These are phyloP conservation scores for Dryas alaskensis DNA, from an alignment of 306 rosid genomes.

Conservation along the genomic window DNA sequence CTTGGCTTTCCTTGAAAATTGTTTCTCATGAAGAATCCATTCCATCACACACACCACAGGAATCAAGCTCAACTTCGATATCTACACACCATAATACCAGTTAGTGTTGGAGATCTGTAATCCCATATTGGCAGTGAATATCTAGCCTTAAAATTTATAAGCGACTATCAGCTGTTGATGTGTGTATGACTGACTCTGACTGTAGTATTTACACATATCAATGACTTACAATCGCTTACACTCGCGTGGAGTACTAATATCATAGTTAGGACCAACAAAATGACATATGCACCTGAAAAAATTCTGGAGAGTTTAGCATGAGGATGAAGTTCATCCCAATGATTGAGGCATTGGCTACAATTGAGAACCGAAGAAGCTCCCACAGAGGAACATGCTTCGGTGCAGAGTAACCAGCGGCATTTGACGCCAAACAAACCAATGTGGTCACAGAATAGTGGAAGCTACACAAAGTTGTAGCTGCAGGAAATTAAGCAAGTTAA, in stretches of 20 bases:
- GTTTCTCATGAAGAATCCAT: conserved; percentile 45
- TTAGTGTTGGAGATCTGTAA: no score
- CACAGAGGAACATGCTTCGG: conserved; percentile 29
- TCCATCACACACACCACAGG: conserved; percentile 45
- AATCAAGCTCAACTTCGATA: conserved; percentile 46
- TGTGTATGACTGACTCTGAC: no score
- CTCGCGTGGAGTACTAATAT: no score
- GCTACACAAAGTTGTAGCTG: conserved; percentile 39
- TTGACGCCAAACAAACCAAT: conserved; percentile 34
- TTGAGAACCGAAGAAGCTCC: conserved; percentile 39
- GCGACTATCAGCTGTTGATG: no score
- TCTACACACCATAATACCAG: conserved; percentile 22
- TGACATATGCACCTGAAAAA: conserved; percentile 24
- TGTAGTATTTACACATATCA: no score
- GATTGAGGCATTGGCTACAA: conserved; percentile 34
- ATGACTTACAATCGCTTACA: neutral
- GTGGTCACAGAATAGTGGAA: conserved; percentile 30
- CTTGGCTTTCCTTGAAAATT: conserved; percentile 40
- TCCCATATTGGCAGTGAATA: no score
- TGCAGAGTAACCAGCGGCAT: conserved; percentile 25
- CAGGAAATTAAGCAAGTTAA: neutral
- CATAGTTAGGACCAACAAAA: neutral
- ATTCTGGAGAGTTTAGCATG: conserved; percentile 40
- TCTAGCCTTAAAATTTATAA: no score
- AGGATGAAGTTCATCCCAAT: conserved; percentile 40